Evolutionary conservation across 2,329 filamentous ascomycete species (phyloP).

Genomic region (Dryadomyces sulphureus): DNA sequence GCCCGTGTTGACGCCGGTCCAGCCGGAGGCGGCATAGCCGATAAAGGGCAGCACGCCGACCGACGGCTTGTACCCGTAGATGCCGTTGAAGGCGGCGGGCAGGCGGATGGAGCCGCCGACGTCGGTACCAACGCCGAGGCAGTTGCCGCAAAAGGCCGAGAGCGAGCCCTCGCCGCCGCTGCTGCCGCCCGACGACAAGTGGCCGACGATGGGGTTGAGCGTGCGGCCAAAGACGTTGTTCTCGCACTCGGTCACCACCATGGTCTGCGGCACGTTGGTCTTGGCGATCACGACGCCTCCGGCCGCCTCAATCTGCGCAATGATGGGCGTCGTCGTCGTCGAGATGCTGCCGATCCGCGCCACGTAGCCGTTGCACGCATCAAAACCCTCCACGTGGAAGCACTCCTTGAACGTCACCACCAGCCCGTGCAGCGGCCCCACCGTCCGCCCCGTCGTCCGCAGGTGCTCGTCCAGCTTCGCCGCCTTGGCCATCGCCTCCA

Average conservation of each 20-base stretch:
- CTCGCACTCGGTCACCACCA: conserved; percentile 17
- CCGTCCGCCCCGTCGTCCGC: conserved; percentile 15
- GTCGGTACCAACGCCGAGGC: conserved; percentile 30
- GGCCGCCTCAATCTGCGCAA: conserved; percentile 14
- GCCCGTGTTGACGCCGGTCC: conserved; percentile 8
- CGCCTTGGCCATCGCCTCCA: conserved; percentile 17
- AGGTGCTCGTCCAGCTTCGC: conserved; percentile 19
- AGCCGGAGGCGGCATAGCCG: conserved; percentile 8
- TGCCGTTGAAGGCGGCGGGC: conserved; percentile 18
- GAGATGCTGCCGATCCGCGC: conserved; percentile 1
- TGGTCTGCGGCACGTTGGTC: conserved; percentile 15
- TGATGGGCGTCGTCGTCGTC: conserved; percentile 10
- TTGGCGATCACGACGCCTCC: conserved; percentile 17
- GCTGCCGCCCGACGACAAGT: conserved; percentile 20
- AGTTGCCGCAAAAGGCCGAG: conserved; percentile 19
- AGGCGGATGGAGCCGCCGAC: conserved; percentile 15
- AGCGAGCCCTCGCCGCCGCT: conserved; percentile 23
- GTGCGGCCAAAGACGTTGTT: conserved; percentile 23
- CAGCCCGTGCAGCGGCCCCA: conserved; percentile 26
- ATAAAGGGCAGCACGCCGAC: conserved; percentile 10
- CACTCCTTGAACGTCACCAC: conserved; percentile 18
- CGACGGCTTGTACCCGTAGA: conserved; percentile 19
- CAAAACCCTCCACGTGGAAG: conserved; percentile 8
- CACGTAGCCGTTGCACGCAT: conserved; percentile 7
- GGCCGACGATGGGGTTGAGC: conserved; percentile 19